Evolutionary conservation across 1,284 basidiomycete species (phyloP).

Genomic region (Melampsora occidentalis): DNA sequence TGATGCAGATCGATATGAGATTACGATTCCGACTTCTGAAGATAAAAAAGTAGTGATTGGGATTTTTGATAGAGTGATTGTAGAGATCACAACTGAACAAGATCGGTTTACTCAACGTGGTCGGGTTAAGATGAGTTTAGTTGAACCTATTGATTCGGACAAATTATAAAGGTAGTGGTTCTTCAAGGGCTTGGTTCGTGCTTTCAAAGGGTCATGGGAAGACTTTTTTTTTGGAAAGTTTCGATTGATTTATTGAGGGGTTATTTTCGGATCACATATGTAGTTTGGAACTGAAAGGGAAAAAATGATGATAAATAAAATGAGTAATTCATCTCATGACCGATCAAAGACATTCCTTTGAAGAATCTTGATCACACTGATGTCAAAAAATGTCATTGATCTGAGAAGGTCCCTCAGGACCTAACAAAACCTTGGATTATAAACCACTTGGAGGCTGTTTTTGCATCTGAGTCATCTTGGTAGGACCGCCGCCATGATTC

Average conservation of each 20-base stretch:
- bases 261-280: not conserved
- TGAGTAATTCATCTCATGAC: too few relatives aligned
- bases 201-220: not conserved
- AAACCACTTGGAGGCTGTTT: too few relatives aligned
- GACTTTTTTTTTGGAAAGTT: not conserved
- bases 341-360: too few relatives aligned
- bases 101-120: slow-evolving; percentile 36
- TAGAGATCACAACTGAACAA: slow-evolving; percentile 38
- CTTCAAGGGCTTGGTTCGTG: too few relatives aligned
- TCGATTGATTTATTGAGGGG: not conserved
- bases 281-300: too few relatives aligned
- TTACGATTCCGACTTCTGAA: slow-evolving; percentile 47
- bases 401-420: too few relatives aligned
- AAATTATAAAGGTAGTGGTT: slow-evolving; percentile 27
- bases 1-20: slow-evolving; percentile 51
- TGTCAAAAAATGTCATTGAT: too few relatives aligned
- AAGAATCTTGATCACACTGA: too few relatives aligned
- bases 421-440: too few relatives aligned
- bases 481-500: too few relatives aligned
- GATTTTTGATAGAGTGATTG: slow-evolving; percentile 40
- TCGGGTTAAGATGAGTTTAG: slow-evolving; percentile 57
- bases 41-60: slow-evolving; percentile 23
- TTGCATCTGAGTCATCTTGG: too few relatives aligned
- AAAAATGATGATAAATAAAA: too few relatives aligned
- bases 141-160: slow-evolving; percentile 63